These are phyloP conservation scores for Aspergillus eucalypticola DNA, from an alignment of 2,329 filamentous ascomycete genomes.

Conservation along the genomic window DNA sequence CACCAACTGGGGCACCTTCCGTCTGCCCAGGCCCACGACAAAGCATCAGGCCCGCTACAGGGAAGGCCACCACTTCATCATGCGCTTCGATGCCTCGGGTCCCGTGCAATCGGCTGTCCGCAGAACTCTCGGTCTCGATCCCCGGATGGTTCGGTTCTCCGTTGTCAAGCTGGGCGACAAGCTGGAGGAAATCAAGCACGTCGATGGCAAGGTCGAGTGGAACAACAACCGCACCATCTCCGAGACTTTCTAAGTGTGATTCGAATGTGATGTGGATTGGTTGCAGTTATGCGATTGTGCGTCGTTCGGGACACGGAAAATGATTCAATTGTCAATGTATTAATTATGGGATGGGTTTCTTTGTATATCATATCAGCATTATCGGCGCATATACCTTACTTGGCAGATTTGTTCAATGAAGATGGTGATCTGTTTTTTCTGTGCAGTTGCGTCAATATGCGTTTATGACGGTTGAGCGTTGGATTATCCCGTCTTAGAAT, in stretches of 20 bases:
- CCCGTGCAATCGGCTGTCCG: slow-evolving; percentile 73
- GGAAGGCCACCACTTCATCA: slow-evolving; percentile 92
- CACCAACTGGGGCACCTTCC: slow-evolving; percentile 92
- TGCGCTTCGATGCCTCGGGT: slow-evolving; percentile 86
- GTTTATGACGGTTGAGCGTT: not conserved
- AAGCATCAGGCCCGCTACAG: slow-evolving; percentile 82
- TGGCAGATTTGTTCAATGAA: slow-evolving; percentile 6
- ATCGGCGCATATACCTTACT: slow-evolving; percentile 31
- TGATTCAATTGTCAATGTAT: slow-evolving; percentile 27
- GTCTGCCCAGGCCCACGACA: slow-evolving; percentile 75
- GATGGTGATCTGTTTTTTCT: not conserved
- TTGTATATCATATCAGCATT: slow-evolving; percentile 31
- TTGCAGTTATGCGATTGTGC: slow-evolving; percentile 10
- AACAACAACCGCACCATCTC: slow-evolving; percentile 36
- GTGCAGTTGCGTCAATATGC: not conserved
- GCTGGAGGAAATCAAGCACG: slow-evolving; percentile 61
- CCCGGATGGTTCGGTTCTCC: slow-evolving; percentile 82
- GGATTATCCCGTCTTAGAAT: not conserved
- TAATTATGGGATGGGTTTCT: slow-evolving; percentile 26
- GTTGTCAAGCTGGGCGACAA: slow-evolving; percentile 81
- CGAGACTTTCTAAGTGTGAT: slow-evolving; percentile 26
- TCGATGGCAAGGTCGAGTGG: slow-evolving; percentile 58
- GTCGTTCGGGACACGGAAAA: slow-evolving; percentile 6
- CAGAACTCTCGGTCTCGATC: slow-evolving; percentile 77
- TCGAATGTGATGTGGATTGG: not conserved